Percentiles rank a stretch among this genome's conserved stretches.
Evolutionary conservation across 2,329 filamentous ascomycete genomes (phyloP).

Genomic region (Cercospora sesami): DNA sequence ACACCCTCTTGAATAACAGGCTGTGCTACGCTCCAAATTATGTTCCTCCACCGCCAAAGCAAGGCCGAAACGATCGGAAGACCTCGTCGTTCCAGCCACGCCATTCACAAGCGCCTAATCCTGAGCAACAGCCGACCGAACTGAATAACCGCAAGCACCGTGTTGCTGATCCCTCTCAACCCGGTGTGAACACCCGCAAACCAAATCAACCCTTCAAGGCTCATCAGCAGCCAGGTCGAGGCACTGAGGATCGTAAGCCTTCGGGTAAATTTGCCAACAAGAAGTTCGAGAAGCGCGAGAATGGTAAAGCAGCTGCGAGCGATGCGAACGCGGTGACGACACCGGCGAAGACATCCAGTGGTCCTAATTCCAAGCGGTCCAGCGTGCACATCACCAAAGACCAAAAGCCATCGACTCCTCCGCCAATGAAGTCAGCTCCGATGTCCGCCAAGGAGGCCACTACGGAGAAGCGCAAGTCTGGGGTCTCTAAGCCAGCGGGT

Average conservation of each 20-base stretch:
- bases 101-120: not conserved
- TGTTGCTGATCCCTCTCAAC: not conserved
- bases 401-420: slow-evolving; percentile 13
- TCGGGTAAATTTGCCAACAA: slow-evolving; percentile 12
- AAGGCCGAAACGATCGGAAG: slow-evolving; percentile 2
- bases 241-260: slow-evolving; percentile 5
- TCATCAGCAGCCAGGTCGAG: not conserved
- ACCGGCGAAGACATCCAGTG: slow-evolving; percentile 3
- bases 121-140: slow-evolving; percentile 1
- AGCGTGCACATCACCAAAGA: slow-evolving; percentile 7
- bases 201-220: not conserved
- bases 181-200: not conserved
- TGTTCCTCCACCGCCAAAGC: not conserved
- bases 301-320: not conserved
- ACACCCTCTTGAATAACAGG: slow-evolving; percentile 29
- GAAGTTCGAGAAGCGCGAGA: slow-evolving; percentile 10
- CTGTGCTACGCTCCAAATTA: slow-evolving; percentile 22
- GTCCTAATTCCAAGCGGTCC: slow-evolving; percentile 2
- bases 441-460: slow-evolving; percentile 15
- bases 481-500: slow-evolving; percentile 6
- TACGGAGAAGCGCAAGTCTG: slow-evolving; percentile 14
- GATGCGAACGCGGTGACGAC: not conserved
- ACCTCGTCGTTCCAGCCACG: not conserved
- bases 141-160: slow-evolving; percentile 5
- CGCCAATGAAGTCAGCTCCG: slow-evolving; percentile 4